Evolutionary conservation across 176 grass and related monocot genomes (phyloP).

Genomic region (Hordeum marinum): DNA sequence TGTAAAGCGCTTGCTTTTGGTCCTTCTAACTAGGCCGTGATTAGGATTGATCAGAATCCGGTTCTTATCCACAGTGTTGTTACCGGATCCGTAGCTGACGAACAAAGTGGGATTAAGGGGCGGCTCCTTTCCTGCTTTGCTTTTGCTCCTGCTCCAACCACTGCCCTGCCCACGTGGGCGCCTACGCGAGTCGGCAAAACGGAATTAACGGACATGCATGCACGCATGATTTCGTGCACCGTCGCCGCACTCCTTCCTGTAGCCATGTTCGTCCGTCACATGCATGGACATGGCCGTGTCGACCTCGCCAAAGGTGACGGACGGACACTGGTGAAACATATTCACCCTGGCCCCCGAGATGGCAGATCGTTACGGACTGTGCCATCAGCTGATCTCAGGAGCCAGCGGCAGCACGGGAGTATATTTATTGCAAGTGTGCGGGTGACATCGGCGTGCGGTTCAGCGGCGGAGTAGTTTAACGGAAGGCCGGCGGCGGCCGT

Average conservation of each 20-base stretch:
- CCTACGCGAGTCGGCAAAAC: neutral
- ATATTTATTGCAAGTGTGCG: neutral
- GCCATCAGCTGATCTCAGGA: no score
- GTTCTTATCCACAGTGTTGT: neutral
- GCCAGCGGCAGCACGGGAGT: no score
- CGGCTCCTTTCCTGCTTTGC: neutral
- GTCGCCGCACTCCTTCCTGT: no score
- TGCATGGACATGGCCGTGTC: no score
- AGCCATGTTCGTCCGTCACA: no score
- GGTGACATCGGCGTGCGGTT: neutral
- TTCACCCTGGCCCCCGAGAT: no score
- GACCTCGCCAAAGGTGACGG: no score
- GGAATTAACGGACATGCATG: neutral
- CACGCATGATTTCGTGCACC: no score
- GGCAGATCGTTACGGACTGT: no score
- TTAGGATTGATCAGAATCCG: constrained; percentile 17
- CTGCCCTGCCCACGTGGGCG: neutral
- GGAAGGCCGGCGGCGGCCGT: neutral
- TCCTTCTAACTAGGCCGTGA: neutral
- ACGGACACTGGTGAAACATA: no score
- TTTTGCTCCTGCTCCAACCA: constrained; percentile 13
- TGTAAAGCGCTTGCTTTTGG: neutral
- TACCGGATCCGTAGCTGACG: neutral
- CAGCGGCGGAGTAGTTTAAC: neutral
- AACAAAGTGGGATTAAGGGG: neutral